Evolutionary conservation across 2,329 filamentous ascomycete genomes (phyloP), one percentile per base, ranked within the genome.

Genomic region (Phoma sp.): DNA sequence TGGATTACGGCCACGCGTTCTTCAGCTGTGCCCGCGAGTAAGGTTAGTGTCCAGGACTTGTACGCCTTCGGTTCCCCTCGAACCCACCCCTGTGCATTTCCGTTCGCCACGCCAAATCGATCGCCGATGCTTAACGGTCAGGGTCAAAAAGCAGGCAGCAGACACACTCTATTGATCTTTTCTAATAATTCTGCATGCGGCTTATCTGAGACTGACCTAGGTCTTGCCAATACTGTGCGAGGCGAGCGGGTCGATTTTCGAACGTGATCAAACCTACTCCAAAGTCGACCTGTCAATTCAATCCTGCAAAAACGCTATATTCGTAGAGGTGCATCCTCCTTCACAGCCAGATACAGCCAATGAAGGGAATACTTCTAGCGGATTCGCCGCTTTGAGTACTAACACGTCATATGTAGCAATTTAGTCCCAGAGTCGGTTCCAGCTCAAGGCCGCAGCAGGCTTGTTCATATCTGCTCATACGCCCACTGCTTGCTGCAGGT

Each of bases 81-180:
- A 37, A 44, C 17, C 37, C 13, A 48, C 43, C 52, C 46, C 32
- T 51, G 52, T 40, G 52, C 32, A 43, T 32, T 37, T 55, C 45
- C 41, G 22, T 46, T 47, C 36, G 52, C 47, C 46, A 46, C 47
- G 46, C 44, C 37, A 47, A 5, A 36, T 41, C 46, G 37, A 55
- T 55, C 52, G 46, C 43, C 52, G 52, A 55, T 55, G 24, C 24
- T 12, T 36, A 43, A 44, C 31, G 21, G 37, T 37, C 46, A 46
- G 17, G 17, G 31, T 55, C 31, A 19, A 37, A 43, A 40, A 43
- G 37, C 32, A 27, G 31, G 37, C 21, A 29, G 36, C 41, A 5
- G 31, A 40, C 6, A 25, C n/a, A 19, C 4, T 9, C 15, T 17
- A 19, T 40, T 50, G 25, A 21, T n/a, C 2, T 36, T n/a, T 6